Evolutionary conservation across 345 rosid species (phyloP), one percentile per base, ranked within the genome.

Genomic region (Carallia brachiata): DNA sequence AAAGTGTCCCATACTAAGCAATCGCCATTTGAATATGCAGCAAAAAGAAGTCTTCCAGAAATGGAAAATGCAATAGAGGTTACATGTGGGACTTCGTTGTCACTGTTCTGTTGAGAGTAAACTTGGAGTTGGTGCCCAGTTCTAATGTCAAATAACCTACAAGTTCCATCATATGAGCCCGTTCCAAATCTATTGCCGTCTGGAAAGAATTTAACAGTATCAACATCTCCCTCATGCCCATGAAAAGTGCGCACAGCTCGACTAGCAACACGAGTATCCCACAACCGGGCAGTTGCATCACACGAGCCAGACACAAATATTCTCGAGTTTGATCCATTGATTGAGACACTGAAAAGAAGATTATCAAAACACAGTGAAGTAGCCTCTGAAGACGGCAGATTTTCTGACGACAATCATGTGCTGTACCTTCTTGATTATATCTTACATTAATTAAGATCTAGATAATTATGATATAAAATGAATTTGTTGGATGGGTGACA

Each of bases 181-280:
- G 98, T 90, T 77, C 94, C 99, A 78, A 96, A 92, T 82, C 93
- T 88, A 76, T 89, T 69, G 61, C 98, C 97, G 80, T 96, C 99
- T 37, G 98, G 96, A 78, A 92, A 90, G 88, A 92, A 96, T 84
- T 85, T 96, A 69, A 92, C 97, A 15, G 92, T 62, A 79, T 87
- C 89, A 65, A 91, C 96, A 78, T 93, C 98, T 82, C 89, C 92
- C 74, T 90, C 87, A 6, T 96, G 99, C 69, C 99, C 99, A 74
- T 96, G 90, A 79, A 90, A 96, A 1, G 93, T 89, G 27, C 82
- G 88, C 57, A 83, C 88, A n/a, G 99, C 98, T 79, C 93, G 81
- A 86, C 99, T 92, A 62, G 99, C 97, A 83, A 81, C 96, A 50
- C 99, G 98, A 67, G 96, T 88, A 76, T 92, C 99, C 99, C 98